Conservation (phyloP, 768 basidiomycete species). For the Amanita polypyramis region DNA sequence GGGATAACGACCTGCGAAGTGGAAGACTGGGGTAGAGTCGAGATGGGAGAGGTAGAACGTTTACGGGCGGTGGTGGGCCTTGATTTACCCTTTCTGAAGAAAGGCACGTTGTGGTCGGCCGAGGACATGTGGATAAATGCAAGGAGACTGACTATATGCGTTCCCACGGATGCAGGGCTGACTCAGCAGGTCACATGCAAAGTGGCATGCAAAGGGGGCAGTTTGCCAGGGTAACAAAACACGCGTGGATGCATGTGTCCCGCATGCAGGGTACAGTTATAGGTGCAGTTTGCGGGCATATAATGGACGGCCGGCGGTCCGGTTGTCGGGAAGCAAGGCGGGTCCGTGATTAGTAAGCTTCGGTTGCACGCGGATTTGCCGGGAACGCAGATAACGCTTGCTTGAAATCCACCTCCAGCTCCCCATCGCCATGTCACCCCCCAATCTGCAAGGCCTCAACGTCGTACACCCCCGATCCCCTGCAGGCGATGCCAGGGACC, state of each 20-base stretch:
- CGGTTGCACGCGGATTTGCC: background rate
- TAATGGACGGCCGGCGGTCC: too few relatives aligned
- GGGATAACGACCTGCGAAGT: slow-evolving; percentile 65
- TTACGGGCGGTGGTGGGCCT: slow-evolving; percentile 70
- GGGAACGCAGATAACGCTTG: background rate
- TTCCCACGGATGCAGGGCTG: background rate
- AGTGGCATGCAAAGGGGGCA: background rate
- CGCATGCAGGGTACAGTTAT: too few relatives aligned
- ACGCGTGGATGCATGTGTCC: too few relatives aligned
- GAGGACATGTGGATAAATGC: background rate
- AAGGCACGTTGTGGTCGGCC: slow-evolving; percentile 47
- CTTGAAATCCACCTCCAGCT: background rate
- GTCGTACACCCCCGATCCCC: slow-evolving; percentile 49
- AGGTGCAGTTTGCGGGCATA: too few relatives aligned
- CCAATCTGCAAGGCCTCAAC: slow-evolving; percentile 72
- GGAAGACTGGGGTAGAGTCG: slow-evolving; percentile 23
- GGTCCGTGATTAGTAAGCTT: background rate
- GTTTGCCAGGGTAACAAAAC: too few relatives aligned
- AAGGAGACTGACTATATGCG: background rate
- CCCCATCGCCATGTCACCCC: slow-evolving; percentile 37
- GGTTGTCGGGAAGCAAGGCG: too few relatives aligned
- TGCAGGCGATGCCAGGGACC: slow-evolving; percentile 38
- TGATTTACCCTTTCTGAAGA: slow-evolving; percentile 77
- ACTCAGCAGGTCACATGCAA: background rate
- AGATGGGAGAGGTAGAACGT: slow-evolving; percentile 56